Base-by-base conservation (phyloP, 2,329 filamentous ascomycete genomes). In the Pestalotiopsis sp. region DNA sequence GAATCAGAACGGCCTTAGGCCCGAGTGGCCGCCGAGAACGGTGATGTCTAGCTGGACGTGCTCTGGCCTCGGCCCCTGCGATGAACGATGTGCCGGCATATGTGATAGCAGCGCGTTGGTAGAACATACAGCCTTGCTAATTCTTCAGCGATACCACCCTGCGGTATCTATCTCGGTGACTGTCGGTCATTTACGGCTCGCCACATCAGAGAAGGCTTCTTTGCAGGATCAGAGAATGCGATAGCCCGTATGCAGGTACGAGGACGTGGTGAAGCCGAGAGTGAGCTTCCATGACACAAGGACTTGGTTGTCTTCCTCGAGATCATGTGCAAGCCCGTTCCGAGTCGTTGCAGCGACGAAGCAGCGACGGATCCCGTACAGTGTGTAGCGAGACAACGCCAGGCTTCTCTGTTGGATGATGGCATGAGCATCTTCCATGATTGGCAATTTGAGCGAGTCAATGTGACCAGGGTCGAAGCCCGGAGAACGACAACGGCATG, bases 321-420 rank as follows among this genome's bases (percentile, higher is more conserved):
- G 60, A 63, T 63, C 31, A 38, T 63, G 60, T n/a, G n/a, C 17
- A n/a, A 41, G n/a, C n/a, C 60, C 60, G 60, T 36, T 36, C 31
- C 36, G 27, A 63, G 36, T 41, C 12, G 20, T 27, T 59, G 14
- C 31, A 36, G 11, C n/a, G 12, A 27, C n/a, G 6, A 20, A 17
- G 23, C 4, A 13, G 23, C 9, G 23, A 27, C 57, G 11, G 11
- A 58, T 23, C 12, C 57, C 4, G 23, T 36, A 59, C 57, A 27
- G 17, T 59, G 27, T 23, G 25, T 11, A 59, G 11, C 4, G 36
- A 36, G 14, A n/a, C 59, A 17, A 5, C 17, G 38, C 31, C 17
- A 9, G 31, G 31, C 38, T 36, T 12, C 60, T 41, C n/a, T 12
- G 6, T 41, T 63, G 25, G 60, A 45, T n/a, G 17, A 9, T 52